Percentiles rank a stretch among this genome's conserved stretches.
These are phyloP conservation scores for Viola odorata DNA, from an alignment of 345 rosid genomes.

Conservation along the genomic window DNA sequence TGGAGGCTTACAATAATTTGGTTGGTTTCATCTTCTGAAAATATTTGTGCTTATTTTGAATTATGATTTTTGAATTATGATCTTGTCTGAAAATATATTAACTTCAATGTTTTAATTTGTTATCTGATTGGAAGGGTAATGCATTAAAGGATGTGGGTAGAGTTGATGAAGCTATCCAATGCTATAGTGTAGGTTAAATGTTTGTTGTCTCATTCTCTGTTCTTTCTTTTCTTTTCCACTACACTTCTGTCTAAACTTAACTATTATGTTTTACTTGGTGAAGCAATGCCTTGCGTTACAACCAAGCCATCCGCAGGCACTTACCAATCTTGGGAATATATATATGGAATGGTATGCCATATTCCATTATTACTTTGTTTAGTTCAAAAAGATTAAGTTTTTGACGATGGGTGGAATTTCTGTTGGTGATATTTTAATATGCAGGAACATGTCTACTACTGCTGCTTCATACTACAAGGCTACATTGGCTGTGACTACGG, in stretches of 20 bases:
- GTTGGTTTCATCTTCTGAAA: slow-evolving; percentile 38
- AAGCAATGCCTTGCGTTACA: slow-evolving; percentile 92
- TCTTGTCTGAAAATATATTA: neutral
- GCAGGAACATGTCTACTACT: slow-evolving; percentile 73
- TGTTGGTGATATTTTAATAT: slow-evolving; percentile 18
- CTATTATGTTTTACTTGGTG: slow-evolving; percentile 19
- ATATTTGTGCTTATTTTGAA: neutral
- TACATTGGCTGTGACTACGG: slow-evolving; percentile 82
- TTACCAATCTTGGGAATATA: slow-evolving; percentile 93
- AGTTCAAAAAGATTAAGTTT: neutral
- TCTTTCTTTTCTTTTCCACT: slow-evolving; percentile 8
- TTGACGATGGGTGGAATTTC: neutral
- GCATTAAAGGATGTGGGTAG: slow-evolving; percentile 88
- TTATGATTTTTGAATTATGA: neutral
- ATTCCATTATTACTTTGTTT: neutral
- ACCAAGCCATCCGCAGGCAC: slow-evolving; percentile 93
- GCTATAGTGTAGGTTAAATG: slow-evolving; percentile 65
- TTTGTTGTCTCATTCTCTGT: neutral
- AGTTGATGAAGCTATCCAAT: slow-evolving; percentile 89
- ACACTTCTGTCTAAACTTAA: slow-evolving; percentile 1
- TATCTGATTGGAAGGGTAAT: slow-evolving; percentile 59
- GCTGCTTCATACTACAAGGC: slow-evolving; percentile 90
- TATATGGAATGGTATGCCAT: slow-evolving; percentile 88
- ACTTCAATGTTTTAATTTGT: slow-evolving; percentile 1
- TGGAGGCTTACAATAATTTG: slow-evolving; percentile 98